Base-by-base conservation (phyloP, 192 early-diverging fungal species). In the Haplosporangium gracile region DNA sequence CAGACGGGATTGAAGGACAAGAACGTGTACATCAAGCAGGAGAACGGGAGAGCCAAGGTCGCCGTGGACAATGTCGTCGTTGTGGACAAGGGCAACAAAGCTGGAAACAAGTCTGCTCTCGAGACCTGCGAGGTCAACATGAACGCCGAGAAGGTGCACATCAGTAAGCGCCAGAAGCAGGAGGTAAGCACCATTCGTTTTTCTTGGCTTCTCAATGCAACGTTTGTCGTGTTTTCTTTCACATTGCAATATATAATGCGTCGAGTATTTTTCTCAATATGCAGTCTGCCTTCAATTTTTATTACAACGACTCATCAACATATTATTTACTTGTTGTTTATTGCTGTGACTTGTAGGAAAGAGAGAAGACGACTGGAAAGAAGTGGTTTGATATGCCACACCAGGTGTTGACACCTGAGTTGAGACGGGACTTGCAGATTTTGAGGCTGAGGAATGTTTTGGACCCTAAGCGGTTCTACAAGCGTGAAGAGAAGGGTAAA, bases 391-490 rank as follows among this genome's bases (percentile, higher is more conserved):
- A 96, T 82, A 95, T 99, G 93, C 92, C 92, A 49, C 93, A 94
- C 29, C 93, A 96, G 4, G 93, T 94, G 74, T 71, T 99, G 51
- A 99, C 98, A 29, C 93, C 93, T 5, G 97, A 97, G 83, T 70
- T 98, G 57, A 97, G 97, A 79, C 94, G 95, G 9, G 97, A 99
- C 82, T 87, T 99, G 70, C 95, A 96, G 53, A 92, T 99, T 39
- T 80, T 99, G 43, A 95, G 96, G 78, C 89, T 95, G 77, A 93
- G 98, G 70, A 93, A 94, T 82, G 97, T 96, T 5, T 85, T 99
- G 16, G 97, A 99, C 88, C 96, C 96, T 24, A 99, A 97, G 88
- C 92, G 95, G 40, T 96, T 96, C 79, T 99, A 98, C 82, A 98
- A 98, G 76, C 94, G 95, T 74, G 92, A 91, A 68, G 94, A 93